Percentiles rank a stretch among this genome's conserved stretches.
Conservation (phyloP, 108 stramenopile genomes). For the Nitzschia palea region DNA sequence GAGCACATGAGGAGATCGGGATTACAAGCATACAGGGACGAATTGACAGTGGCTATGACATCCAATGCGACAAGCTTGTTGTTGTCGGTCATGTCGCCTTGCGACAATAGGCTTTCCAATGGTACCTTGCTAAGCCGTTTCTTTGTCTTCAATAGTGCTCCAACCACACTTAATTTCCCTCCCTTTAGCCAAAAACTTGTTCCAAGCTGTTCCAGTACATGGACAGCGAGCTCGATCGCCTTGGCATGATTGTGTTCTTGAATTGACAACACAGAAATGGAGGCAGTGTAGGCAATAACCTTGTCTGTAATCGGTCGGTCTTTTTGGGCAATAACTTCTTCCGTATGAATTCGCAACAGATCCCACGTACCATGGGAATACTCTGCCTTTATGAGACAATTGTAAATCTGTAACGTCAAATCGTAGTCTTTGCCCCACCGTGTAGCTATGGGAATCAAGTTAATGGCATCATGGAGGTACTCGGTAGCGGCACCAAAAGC, state of each 20-base stretch:
- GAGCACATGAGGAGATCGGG: neutral
- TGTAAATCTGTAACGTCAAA: slow-evolving; percentile 5
- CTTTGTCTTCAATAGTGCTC: slow-evolving; percentile 19
- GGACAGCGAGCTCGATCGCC: slow-evolving; percentile 1
- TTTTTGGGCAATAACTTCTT: neutral
- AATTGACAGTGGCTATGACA: slow-evolving; percentile 1
- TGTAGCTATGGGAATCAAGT: neutral
- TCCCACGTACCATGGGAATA: slow-evolving; percentile 19
- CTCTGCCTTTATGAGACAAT: slow-evolving; percentile 12
- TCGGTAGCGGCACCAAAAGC: slow-evolving; percentile 15
- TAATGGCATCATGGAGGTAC: slow-evolving; percentile 2
- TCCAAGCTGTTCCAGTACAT: slow-evolving; percentile 17
- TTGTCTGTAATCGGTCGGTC: slow-evolving; percentile 2
- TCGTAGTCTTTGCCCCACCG: slow-evolving; percentile 11
- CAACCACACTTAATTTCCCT: slow-evolving; percentile 4
- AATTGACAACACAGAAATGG: neutral
- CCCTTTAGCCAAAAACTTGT: neutral
- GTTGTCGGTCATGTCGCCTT: slow-evolving; percentile 5
- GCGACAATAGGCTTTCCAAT: neutral
- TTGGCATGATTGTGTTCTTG: slow-evolving; percentile 2
- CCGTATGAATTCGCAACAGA: neutral
- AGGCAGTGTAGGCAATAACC: neutral
- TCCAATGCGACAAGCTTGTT: slow-evolving; percentile 9
- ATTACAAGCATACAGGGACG: slow-evolving; percentile 2
- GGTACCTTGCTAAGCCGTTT: slow-evolving; percentile 12